Evolutionary conservation across 2,329 filamentous ascomycete genomes (phyloP).

Genomic region (Trichophyton schoenleinii): DNA sequence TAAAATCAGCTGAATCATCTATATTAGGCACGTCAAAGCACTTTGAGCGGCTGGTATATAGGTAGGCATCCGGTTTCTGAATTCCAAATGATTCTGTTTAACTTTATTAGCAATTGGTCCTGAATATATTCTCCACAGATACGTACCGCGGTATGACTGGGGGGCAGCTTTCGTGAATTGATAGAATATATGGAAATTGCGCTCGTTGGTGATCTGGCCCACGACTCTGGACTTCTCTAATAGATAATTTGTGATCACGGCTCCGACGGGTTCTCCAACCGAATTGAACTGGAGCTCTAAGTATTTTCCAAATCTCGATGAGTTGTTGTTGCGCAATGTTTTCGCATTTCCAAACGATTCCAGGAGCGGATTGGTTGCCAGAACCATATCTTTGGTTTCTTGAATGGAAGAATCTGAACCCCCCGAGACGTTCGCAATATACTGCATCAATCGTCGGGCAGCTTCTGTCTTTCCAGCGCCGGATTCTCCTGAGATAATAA

Average conservation of each 20-base stretch:
- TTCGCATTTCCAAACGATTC: conserved; percentile 99
- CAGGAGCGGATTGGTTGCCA: conserved; percentile 91
- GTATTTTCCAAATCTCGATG: conserved; percentile 95
- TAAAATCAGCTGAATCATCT: conserved; percentile 77
- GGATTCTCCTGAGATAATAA: conserved; percentile 97
- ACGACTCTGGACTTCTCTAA: conserved; percentile 92
- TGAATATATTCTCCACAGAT: neutral
- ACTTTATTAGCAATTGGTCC: conserved; percentile 8
- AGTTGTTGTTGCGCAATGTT: conserved; percentile 96
- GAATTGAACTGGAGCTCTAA: conserved; percentile 91
- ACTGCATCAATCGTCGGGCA: conserved; percentile 98
- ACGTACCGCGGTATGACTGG: conserved; percentile 57
- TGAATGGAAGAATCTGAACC: conserved; percentile 76
- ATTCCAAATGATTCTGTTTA: conserved; percentile 65
- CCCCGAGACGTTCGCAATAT: conserved; percentile 93
- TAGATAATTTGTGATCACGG: conserved; percentile 96
- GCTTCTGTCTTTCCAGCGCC: conserved; percentile 98
- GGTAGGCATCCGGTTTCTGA: conserved; percentile 81
- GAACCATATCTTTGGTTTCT: conserved; percentile 97
- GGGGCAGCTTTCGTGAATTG: conserved; percentile 94
- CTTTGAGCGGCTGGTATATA: conserved; percentile 88
- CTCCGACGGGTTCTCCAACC: conserved; percentile 82
- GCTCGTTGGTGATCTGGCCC: conserved; percentile 86
- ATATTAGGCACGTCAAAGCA: conserved; percentile 91
- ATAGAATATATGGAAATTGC: conserved; percentile 99